phyloP scores from a whole-genome alignment of 306 rosid genomes.

The Crotalaria pallida region DNA sequence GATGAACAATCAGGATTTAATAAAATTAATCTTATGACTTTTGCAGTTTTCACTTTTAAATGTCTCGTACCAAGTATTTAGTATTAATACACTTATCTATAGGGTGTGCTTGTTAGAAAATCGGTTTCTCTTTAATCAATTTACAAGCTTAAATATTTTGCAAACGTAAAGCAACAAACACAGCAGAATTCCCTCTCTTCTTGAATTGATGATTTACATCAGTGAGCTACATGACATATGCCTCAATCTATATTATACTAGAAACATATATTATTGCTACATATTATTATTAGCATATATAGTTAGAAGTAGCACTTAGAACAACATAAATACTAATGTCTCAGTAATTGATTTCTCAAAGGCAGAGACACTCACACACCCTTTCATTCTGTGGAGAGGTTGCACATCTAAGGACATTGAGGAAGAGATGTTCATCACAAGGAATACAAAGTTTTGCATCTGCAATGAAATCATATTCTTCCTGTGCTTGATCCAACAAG shows the following conservation, averaged over 20 bases:
- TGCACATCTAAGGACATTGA: conserved; percentile 56
- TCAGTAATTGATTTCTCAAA: conserved; percentile 22
- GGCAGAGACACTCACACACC: conserved; percentile 27
- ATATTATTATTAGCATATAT: conserved; percentile 5
- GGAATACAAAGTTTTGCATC: conserved; percentile 75
- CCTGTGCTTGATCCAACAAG: conserved; percentile 79
- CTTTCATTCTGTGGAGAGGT: conserved; percentile 37
- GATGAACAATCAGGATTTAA: too few species aligned
- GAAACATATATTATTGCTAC: conserved; percentile 36
- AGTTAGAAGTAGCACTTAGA: conserved; percentile 17
- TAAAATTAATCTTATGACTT: too few species aligned
- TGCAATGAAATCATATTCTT: conserved; percentile 65
- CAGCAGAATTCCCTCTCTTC: background rate
- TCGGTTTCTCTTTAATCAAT: background rate
- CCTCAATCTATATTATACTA: conserved; percentile 27
- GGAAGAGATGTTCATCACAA: conserved; percentile 74
- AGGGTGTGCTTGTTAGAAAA: background rate
- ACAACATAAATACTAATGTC: conserved; percentile 19
- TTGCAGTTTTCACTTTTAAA: background rate
- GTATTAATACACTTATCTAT: background rate
- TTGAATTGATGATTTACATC: conserved; percentile 27
- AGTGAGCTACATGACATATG: conserved; percentile 16
- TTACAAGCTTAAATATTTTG: background rate
- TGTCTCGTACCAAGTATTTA: background rate
- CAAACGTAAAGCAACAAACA: conserved; percentile 8